Percentiles rank a stretch among this genome's conserved stretches.
phyloP scores from a whole-genome alignment of 768 basidiomycete genomes.

The Pulveroboletus sp. region DNA sequence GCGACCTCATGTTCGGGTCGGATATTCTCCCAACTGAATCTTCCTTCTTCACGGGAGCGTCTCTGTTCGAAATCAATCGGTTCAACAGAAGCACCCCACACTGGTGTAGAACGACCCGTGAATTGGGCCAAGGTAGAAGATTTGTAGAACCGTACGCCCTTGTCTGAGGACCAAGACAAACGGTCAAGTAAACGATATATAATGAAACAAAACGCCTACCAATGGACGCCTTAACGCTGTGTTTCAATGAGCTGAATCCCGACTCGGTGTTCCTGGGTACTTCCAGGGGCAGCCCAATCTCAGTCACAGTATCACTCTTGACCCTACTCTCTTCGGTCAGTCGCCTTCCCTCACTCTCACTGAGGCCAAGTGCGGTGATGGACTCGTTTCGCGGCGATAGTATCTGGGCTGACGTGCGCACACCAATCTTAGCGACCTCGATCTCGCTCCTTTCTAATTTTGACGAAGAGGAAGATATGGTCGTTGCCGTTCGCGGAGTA shows the following conservation, averaged over 20 bases:
- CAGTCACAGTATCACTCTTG: slow-evolving; percentile 12
- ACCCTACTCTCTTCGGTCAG: slow-evolving; percentile 4
- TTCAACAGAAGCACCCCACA: slow-evolving; percentile 29
- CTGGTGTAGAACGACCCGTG: slow-evolving; percentile 29
- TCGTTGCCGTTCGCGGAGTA: slow-evolving; percentile 12
- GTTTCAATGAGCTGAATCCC: slow-evolving; percentile 51
- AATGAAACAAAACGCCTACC: slow-evolving; percentile 39
- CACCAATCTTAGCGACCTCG: slow-evolving; percentile 27
- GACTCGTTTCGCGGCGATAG: slow-evolving; percentile 23
- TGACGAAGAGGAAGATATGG: slow-evolving; percentile 17
- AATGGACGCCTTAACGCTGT: slow-evolving; percentile 69
- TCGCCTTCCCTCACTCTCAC: slow-evolving; percentile 7
- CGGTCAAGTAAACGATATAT: background rate
- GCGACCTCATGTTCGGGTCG: slow-evolving; percentile 29
- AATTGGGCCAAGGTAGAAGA: slow-evolving; percentile 48
- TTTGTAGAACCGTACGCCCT: slow-evolving; percentile 64
- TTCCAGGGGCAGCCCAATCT: slow-evolving; percentile 26
- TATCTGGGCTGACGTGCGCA: slow-evolving; percentile 28
- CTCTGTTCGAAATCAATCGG: slow-evolving; percentile 31
- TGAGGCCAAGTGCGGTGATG: slow-evolving; percentile 12
- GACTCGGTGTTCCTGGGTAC: slow-evolving; percentile 30
- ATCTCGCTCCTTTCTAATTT: slow-evolving; percentile 26
- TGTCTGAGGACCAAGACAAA: slow-evolving; percentile 40
- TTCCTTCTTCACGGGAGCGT: slow-evolving; percentile 29
- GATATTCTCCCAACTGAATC: slow-evolving; percentile 33